phyloP scores from a whole-genome alignment of 2,329 filamentous ascomycete species.

The Clarireedia hainanense region DNA sequence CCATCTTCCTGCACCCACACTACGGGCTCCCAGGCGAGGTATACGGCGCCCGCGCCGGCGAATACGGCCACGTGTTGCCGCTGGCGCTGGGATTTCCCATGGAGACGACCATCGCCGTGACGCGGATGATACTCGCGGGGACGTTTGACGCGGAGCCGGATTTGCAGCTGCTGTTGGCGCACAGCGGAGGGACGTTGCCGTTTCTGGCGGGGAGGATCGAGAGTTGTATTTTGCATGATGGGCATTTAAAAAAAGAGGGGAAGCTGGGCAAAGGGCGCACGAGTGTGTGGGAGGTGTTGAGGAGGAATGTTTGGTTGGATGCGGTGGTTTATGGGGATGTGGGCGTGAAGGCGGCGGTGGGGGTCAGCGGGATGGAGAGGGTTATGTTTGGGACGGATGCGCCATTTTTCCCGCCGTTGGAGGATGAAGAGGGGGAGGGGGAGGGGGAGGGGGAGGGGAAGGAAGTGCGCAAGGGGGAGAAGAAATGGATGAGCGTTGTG shows the following conservation, averaged over 20 bases:
- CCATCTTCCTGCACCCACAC: conserved; percentile 84
- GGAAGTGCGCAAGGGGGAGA: conserved; percentile 29
- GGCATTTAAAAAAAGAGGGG: conserved; percentile 59
- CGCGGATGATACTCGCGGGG: conserved; percentile 78
- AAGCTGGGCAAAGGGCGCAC: conserved; percentile 41
- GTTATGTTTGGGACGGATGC: conserved; percentile 79
- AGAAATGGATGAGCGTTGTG: conserved; percentile 63
- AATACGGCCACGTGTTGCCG: conserved; percentile 82
- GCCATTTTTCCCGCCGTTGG: conserved; percentile 75
- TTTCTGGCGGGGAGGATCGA: conserved; percentile 86
- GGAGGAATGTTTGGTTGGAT: conserved; percentile 78
- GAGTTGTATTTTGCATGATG: conserved; percentile 78
- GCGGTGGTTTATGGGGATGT: conserved; percentile 77
- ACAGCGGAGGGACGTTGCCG: conserved; percentile 81
- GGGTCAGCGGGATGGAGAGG: conserved; percentile 59
- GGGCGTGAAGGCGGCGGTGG: conserved; percentile 62
- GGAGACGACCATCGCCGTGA: conserved; percentile 85
- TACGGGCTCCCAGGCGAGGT: conserved; percentile 78
- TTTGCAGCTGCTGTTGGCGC: conserved; percentile 71
- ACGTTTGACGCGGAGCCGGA: conserved; percentile 70
- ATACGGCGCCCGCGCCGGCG: conserved; percentile 62
- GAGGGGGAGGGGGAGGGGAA: conserved; percentile 62
- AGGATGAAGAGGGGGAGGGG: conserved; percentile 47
- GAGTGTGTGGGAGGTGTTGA: conserved; percentile 55
- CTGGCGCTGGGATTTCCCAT: conserved; percentile 82